Percentiles rank a stretch among this genome's conserved stretches.
These are phyloP conservation scores for Erodium moschatum DNA, from an alignment of 441 rosid genomes.

Conservation along the genomic window DNA sequence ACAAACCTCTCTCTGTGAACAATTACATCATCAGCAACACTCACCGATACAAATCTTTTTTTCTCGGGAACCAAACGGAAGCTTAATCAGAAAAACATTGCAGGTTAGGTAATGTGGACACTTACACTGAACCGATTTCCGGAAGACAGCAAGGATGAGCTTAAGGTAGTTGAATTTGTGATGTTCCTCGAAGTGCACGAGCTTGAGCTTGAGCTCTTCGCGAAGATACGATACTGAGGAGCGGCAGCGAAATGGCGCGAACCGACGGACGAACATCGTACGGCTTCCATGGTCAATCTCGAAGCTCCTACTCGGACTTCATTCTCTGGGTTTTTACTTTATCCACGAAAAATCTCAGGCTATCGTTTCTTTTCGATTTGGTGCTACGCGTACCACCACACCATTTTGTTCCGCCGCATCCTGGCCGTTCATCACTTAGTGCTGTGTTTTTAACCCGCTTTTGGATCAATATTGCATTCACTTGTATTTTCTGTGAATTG, in stretches of 20 bases:
- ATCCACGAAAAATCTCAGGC: no score
- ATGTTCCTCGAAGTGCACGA: constrained; percentile 20
- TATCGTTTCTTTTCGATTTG: neutral
- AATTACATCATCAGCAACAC: constrained; percentile 10
- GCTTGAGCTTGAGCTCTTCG: constrained; percentile 18
- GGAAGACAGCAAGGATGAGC: constrained; percentile 44
- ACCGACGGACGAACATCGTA: constrained; percentile 37
- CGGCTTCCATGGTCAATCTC: constrained; percentile 39
- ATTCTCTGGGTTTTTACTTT: no score
- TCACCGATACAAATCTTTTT: neutral
- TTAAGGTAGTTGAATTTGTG: constrained; percentile 21
- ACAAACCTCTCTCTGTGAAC: constrained; percentile 52
- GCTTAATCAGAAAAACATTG: neutral
- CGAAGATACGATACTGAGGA: constrained; percentile 17
- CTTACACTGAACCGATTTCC: constrained; percentile 49
- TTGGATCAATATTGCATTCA: neutral
- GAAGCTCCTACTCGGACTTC: no score
- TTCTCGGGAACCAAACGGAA: neutral
- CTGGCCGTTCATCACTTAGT: neutral
- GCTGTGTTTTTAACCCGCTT: no score
- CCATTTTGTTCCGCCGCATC: neutral
- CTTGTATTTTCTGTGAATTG: constrained; percentile 1
- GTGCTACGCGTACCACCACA: neutral
- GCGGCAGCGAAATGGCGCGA: constrained; percentile 38
- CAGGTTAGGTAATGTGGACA: neutral